phyloP scores from a whole-genome alignment of 306 rosid genomes.

The Rosa persica region DNA sequence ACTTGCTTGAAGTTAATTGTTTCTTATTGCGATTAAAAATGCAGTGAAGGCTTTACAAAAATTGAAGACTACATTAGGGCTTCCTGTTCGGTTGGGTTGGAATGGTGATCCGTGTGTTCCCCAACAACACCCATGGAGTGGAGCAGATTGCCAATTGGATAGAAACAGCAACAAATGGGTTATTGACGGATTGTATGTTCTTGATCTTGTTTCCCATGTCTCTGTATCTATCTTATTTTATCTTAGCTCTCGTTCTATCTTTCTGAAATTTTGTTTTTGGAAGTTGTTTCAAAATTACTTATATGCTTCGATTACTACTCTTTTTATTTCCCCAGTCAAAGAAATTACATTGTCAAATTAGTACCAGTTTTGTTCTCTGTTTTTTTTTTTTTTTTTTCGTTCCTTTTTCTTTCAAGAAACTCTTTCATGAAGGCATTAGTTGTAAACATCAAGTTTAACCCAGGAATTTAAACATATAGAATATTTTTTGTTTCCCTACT shows the following conservation, averaged over 20 bases:
- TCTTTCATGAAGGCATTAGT: not conserved
- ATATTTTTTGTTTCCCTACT: not conserved
- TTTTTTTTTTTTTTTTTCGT: not conserved
- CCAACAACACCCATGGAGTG: conserved; percentile 96
- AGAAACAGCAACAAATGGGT: conserved; percentile 67
- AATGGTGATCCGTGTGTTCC: conserved; percentile 99
- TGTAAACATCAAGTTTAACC: not conserved
- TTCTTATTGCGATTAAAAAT: not conserved
- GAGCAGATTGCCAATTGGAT: conserved; percentile 81
- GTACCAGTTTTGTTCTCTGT: not conserved
- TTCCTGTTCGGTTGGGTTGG: conserved; percentile 94
- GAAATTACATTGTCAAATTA: not conserved
- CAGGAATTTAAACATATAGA: not conserved
- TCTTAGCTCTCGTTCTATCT: conserved; percentile 22
- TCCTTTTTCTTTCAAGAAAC: not conserved
- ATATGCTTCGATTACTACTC: not conserved
- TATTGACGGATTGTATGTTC: conserved; percentile 86
- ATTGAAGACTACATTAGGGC: conserved; percentile 76
- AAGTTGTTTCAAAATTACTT: not conserved
- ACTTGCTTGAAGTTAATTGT: not conserved
- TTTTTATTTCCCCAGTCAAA: not conserved
- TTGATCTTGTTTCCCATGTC: conserved; percentile 29
- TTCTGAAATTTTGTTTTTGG: not conserved
- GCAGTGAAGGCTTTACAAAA: conserved; percentile 76
- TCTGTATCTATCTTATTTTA: conserved; percentile 4